Percentiles rank a stretch among this genome's conserved stretches.
phyloP scores from a whole-genome alignment of 768 basidiomycete species.

The Suillus paluster region DNA sequence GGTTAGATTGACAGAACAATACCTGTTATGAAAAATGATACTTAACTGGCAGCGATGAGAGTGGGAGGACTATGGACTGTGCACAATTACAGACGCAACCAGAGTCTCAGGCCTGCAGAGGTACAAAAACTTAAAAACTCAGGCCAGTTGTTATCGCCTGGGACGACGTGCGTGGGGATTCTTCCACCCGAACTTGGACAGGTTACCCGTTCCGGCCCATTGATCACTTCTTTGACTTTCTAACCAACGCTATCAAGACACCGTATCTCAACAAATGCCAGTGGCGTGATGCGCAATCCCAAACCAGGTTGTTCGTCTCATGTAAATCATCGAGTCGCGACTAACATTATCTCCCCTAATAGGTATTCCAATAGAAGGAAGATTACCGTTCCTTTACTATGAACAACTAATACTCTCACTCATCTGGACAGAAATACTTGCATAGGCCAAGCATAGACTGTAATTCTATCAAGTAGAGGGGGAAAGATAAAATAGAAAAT shows the following conservation, averaged over 20 bases:
- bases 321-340: background rate
- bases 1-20: background rate
- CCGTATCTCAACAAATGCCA: background rate
- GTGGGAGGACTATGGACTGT: background rate
- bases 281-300: too few species aligned
- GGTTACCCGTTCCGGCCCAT: background rate
- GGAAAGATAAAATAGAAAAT: background rate
- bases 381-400: background rate
- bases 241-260: background rate
- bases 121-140: background rate
- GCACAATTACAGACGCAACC: background rate
- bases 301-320: background rate
- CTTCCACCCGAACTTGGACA: background rate
- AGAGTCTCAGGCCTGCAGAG: too few species aligned
- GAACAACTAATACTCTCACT: background rate
- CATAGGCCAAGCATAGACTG: background rate
- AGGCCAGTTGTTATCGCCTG: background rate
- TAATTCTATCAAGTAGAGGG: too few species aligned
- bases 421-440: background rate
- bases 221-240: background rate
- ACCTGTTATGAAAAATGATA: background rate
- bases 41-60: background rate
- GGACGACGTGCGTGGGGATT: background rate
- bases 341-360: background rate
- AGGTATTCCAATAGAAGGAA: background rate